Base-by-base conservation (phyloP, 768 basidiomycete genomes). In the Tulasnella sp. region DNA sequence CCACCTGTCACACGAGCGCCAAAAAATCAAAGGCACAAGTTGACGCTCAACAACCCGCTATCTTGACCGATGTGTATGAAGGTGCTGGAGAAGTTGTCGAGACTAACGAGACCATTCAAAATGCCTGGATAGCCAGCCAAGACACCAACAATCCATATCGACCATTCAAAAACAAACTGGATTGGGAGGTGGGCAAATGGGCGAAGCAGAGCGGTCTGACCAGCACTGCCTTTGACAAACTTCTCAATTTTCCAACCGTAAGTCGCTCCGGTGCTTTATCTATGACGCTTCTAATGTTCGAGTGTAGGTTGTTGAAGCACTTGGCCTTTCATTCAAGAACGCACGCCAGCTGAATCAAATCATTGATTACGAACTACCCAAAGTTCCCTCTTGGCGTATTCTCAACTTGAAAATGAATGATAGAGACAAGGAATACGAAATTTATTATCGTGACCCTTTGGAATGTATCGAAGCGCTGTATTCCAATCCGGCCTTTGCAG, bases 311-410 rank as follows among this genome's bases (percentile, higher is more conserved):
- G 16, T 20, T 27, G n/a, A 20, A 9, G 9, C 9, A 8, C 9
- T 28, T 5, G 44, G 44, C 9, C 9, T 45, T 8, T 28, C 44
- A 13, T 45, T 22, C 22, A 45, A 45, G 19, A 45, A 45, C 44
- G 8, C 8, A 13, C n/a, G 32, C 10, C 24, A 45, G 44, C 44
- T 45, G 24, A 45, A 45, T 29, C 25, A 29, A 10, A 20, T 45
- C 7, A 25, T 45, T 27, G 25, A n/a, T n/a, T n/a, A 45, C 22
- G 46, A 48, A 8, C 25, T 48, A 24, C 46, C 46, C 32, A 20
- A 22, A 6, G 5, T 5, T 15, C 12, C 13, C 31, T 33, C n/a
- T 7, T 35, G n/a, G n/a, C n/a, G n/a, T n/a, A n/a, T 35, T 19
- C 34, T 12, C 12, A 12, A 35, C 34, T 5, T 6, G 19, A 20